phyloP scores from a whole-genome alignment of 129 eudicot species.

The Escallonia herrerae region DNA sequence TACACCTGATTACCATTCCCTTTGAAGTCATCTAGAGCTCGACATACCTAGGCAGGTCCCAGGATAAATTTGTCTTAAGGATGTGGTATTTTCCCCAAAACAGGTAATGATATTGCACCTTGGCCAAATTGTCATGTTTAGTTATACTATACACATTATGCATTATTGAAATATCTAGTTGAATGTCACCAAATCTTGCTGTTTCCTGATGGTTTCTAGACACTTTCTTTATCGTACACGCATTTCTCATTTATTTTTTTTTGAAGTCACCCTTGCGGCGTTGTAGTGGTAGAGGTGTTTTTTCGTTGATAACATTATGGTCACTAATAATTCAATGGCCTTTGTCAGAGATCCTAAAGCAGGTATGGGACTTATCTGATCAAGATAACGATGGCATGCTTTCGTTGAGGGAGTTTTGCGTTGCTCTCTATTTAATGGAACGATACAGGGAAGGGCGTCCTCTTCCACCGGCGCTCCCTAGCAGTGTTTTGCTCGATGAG shows the following conservation, averaged over 20 bases:
- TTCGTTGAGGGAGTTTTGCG: constrained; percentile 86
- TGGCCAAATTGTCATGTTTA: no score
- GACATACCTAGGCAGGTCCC: no score
- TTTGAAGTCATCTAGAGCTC: no score
- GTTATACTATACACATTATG: no score
- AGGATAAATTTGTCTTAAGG: no score
- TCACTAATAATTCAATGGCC: neutral
- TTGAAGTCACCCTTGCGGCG: neutral
- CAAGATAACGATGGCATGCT: constrained; percentile 98
- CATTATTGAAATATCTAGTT: no score
- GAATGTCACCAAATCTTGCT: neutral
- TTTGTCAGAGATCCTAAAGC: constrained; percentile 77
- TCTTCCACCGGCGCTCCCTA: constrained; percentile 83
- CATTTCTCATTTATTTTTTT: neutral
- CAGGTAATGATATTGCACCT: no score
- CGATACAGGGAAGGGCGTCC: constrained; percentile 83
- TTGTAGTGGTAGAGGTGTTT: neutral
- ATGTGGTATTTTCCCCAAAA: no score
- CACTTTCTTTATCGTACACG: neutral
- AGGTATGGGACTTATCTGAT: constrained; percentile 95
- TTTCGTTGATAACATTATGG: neutral
- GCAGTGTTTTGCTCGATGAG: constrained; percentile 77
- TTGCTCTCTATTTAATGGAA: constrained; percentile 91
- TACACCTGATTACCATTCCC: no score
- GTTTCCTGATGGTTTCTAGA: neutral